These are phyloP conservation scores for Lodderomyces jiufengensis DNA, from an alignment of 1,139 yeast species.

Conservation along the genomic window DNA sequence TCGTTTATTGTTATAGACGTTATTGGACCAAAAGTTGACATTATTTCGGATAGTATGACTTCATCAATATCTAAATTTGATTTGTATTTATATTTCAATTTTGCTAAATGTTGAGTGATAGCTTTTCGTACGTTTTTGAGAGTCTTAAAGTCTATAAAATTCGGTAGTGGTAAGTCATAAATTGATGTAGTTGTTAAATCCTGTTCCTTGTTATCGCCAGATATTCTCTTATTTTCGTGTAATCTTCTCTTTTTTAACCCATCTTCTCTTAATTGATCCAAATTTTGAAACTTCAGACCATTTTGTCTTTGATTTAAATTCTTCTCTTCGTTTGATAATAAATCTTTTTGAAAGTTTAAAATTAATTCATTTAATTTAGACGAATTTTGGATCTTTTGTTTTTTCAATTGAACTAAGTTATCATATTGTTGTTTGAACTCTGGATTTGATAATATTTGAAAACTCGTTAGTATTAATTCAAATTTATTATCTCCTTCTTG, in stretches of 20 bases:
- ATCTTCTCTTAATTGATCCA: conserved; percentile 30
- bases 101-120: too few species aligned
- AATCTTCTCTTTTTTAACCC: conserved; percentile 26
- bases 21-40: conserved; percentile 47
- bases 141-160: not conserved
- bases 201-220: not conserved
- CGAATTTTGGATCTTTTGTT: conserved; percentile 13
- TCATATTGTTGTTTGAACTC: conserved; percentile 35
- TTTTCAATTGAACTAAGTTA: conserved; percentile 19
- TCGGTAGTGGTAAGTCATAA: conserved; percentile 7
- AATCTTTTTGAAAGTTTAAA: conserved; percentile 30
- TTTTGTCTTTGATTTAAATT: conserved; percentile 2
- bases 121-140: too few species aligned
- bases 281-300: conserved; percentile 11
- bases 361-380: conserved; percentile 25
- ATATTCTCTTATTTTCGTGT: conserved; percentile 16
- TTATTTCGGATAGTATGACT: conserved; percentile 33
- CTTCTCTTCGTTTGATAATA: conserved; percentile 17
- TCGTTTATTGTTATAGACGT: conserved; percentile 15
- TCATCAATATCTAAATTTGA: conserved; percentile 32
- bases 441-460: conserved; percentile 36
- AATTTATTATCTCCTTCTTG: conserved; percentile 22
- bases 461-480: conserved; percentile 34
- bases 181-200: conserved; percentile 3
- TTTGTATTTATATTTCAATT: conserved; percentile 40